phyloP scores from a whole-genome alignment of 352 stramenopile species.

The Pythium monospermum region DNA sequence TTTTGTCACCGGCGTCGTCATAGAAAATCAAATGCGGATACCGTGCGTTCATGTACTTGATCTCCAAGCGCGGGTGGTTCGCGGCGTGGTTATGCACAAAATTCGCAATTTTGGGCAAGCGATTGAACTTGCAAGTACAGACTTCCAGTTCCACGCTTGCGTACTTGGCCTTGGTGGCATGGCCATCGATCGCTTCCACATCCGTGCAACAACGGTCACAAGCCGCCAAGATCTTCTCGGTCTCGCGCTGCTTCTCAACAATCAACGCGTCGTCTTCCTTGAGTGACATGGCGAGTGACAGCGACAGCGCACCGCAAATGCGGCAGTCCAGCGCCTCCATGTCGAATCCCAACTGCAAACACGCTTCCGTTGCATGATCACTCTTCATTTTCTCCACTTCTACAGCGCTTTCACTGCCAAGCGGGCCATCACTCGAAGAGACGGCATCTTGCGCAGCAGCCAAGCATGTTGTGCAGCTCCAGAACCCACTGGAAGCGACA shows the following conservation, averaged over 20 bases:
- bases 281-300: conserved; percentile 25
- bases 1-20: conserved; percentile 35
- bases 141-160: conserved; percentile 46
- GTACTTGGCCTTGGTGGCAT: conserved; percentile 30
- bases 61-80: conserved; percentile 37
- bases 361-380: conserved; percentile 18
- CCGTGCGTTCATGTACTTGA: conserved; percentile 44
- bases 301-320: conserved; percentile 42
- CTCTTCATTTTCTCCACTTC: not conserved
- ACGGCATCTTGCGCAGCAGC: conserved; percentile 3
- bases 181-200: conserved; percentile 27
- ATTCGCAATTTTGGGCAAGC: conserved; percentile 62
- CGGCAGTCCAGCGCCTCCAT: conserved; percentile 51
- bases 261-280: conserved; percentile 6
- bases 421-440: not conserved
- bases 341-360: conserved; percentile 47
- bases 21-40: conserved; percentile 66
- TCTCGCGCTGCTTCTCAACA: conserved; percentile 13
- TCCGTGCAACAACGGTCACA: conserved; percentile 56
- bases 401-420: conserved; percentile 1
- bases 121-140: conserved; percentile 43
- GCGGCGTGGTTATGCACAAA: conserved; percentile 52
- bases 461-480: not conserved
- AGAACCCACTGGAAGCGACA: conserved; percentile 4
- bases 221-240: conserved; percentile 11